These are phyloP conservation scores for Gryganskiella cystojenkinii DNA, from an alignment of 192 early-diverging fungal species.

Conservation along the genomic window DNA sequence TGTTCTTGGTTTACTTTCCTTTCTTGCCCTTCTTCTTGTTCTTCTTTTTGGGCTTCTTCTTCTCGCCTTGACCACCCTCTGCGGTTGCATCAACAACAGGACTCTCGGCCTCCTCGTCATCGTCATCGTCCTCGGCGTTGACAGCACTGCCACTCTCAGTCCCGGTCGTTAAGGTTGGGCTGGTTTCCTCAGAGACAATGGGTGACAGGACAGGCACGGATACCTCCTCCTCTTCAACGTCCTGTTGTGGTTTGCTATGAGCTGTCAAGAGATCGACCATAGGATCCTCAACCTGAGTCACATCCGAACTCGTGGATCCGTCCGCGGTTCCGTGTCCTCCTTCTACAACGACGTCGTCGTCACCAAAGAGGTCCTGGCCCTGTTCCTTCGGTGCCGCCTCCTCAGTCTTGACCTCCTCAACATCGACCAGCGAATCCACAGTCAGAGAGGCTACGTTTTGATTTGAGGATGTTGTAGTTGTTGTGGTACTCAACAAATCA, in stretches of 20 bases:
- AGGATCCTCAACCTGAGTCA: too few relatives aligned
- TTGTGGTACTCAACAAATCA: conserved; percentile 4
- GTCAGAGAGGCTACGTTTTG: not conserved
- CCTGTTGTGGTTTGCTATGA: too few relatives aligned
- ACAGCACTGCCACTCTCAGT: conserved; percentile 11
- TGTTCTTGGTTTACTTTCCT: too few relatives aligned
- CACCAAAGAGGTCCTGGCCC: too few relatives aligned
- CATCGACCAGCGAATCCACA: not conserved
- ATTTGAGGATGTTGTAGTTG: too few relatives aligned
- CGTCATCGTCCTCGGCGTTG: not conserved
- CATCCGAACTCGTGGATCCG: too few relatives aligned
- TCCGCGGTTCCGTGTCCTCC: too few relatives aligned
- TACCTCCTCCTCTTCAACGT: too few relatives aligned
- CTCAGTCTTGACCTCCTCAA: not conserved
- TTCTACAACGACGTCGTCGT: too few relatives aligned
- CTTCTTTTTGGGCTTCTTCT: conserved; percentile 34
- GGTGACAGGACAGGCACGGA: not conserved
- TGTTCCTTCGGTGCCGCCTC: not conserved
- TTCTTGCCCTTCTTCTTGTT: conserved; percentile 36
- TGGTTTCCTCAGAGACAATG: not conserved
- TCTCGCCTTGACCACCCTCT: conserved; percentile 8
- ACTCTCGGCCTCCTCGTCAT: conserved; percentile 13
- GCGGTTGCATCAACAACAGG: not conserved
- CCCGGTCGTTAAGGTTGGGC: not conserved
- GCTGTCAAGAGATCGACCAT: too few relatives aligned